Evolutionary conservation across 106 monocot genomes (phyloP).

Genomic region (Acorus gramineus): DNA sequence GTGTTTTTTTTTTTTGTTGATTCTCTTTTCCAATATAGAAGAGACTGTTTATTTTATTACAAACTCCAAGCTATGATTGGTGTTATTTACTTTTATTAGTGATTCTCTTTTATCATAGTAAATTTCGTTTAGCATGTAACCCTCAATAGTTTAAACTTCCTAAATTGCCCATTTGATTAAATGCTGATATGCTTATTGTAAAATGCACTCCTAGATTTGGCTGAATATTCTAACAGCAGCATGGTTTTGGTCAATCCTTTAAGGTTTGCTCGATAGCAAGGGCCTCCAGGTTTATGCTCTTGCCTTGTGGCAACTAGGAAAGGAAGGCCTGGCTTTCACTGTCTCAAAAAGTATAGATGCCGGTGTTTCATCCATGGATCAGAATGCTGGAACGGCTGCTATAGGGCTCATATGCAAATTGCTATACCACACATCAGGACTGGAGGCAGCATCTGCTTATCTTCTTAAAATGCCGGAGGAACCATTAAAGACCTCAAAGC

Average conservation of each 20-base stretch:
- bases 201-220: too few species aligned
- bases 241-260: background rate
- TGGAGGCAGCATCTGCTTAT: conserved; percentile 30
- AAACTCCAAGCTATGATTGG: too few species aligned
- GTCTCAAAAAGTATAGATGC: conserved; percentile 44
- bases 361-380: conserved; percentile 40
- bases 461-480: conserved; percentile 50
- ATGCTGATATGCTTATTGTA: too few species aligned
- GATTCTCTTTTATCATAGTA: too few species aligned
- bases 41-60: too few species aligned
- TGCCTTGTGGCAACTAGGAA: conserved; percentile 69
- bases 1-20: too few species aligned
- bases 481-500: conserved; percentile 30
- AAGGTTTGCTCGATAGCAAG: conserved; percentile 54
- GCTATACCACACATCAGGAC: conserved; percentile 55
- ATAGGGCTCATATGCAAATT: conserved; percentile 65
- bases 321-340: conserved; percentile 43
- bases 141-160: too few species aligned
- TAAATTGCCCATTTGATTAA: too few species aligned
- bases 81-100: too few species aligned
- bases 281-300: conserved; percentile 78
- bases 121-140: too few species aligned
- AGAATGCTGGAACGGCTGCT: conserved; percentile 36
- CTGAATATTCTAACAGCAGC: too few species aligned
- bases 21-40: too few species aligned